Evolutionary conservation across 1,284 basidiomycete genomes (phyloP).

Genomic region (Mixia osmundae): DNA sequence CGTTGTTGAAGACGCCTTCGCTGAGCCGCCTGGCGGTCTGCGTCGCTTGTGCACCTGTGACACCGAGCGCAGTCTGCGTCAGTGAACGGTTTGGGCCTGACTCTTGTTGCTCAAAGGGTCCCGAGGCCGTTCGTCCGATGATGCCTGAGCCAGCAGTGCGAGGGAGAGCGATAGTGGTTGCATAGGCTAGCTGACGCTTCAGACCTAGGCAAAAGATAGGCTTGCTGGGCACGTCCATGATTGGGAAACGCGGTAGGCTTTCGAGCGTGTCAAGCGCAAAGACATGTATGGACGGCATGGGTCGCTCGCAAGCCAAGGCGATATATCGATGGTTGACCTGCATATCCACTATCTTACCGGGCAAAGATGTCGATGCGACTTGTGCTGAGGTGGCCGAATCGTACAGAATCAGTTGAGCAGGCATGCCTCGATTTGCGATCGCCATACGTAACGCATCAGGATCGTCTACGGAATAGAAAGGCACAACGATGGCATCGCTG

Average conservation of each 20-base stretch:
- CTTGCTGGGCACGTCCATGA: neutral
- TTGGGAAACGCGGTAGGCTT: neutral
- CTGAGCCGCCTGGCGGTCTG: neutral
- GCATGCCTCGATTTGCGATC: no score
- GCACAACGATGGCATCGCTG: no score
- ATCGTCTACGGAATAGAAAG: no score
- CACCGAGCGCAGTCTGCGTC: neutral
- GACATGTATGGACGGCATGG: neutral
- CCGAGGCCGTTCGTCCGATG: neutral
- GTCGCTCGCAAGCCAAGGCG: neutral
- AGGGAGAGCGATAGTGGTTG: neutral
- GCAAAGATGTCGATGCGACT: no score
- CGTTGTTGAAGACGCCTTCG: neutral
- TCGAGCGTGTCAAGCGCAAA: no score
- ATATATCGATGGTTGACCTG: neutral
- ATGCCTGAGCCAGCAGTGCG: neutral
- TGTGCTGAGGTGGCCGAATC: no score
- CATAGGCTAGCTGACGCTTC: neutral
- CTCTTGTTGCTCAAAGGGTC: no score
- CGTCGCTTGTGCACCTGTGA: neutral
- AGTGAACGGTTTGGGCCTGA: neutral
- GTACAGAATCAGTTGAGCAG: no score
- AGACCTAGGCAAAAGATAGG: neutral
- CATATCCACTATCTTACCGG: neutral
- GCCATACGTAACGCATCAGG: no score